These are phyloP conservation scores for Ceratocystis huliohia DNA, from an alignment of 2,329 filamentous ascomycete species.

Conservation along the genomic window DNA sequence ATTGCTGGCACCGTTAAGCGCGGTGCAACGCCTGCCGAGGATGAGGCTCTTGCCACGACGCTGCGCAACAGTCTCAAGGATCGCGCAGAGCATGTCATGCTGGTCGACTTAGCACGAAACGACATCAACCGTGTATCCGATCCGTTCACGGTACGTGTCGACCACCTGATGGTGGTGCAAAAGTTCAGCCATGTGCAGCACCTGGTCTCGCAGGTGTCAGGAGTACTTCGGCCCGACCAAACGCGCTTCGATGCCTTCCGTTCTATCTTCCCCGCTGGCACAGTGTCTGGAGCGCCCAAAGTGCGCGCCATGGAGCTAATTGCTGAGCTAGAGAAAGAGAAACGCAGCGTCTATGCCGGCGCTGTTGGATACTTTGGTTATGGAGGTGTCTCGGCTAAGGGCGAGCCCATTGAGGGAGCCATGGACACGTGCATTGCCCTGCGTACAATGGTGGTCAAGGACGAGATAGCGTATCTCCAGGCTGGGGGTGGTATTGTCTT, in stretches of 20 bases:
- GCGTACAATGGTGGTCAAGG: constrained; percentile 88
- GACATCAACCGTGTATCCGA: constrained; percentile 94
- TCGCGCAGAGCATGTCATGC: constrained; percentile 89
- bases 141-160: constrained; percentile 76
- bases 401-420: constrained; percentile 56
- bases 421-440: constrained; percentile 81
- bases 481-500: constrained; percentile 83
- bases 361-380: constrained; percentile 97
- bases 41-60: constrained; percentile 64
- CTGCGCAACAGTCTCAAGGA: constrained; percentile 76
- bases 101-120: constrained; percentile 90
- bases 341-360: constrained; percentile 87
- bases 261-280: constrained; percentile 93
- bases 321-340: constrained; percentile 84
- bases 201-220: constrained; percentile 88
- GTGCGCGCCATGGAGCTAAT: constrained; percentile 96
- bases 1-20: constrained; percentile 93
- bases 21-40: constrained; percentile 67
- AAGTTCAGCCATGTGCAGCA: constrained; percentile 97
- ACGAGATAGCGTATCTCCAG: constrained; percentile 83
- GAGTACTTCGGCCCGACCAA: constrained; percentile 68
- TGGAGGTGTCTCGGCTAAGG: constrained; percentile 52
- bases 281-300: constrained; percentile 89
- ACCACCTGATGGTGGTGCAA: constrained; percentile 87
- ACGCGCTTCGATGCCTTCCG: constrained; percentile 92